These are phyloP conservation scores for Leccinellum luteum DNA, from an alignment of 768 basidiomycete species.

Conservation along the genomic window DNA sequence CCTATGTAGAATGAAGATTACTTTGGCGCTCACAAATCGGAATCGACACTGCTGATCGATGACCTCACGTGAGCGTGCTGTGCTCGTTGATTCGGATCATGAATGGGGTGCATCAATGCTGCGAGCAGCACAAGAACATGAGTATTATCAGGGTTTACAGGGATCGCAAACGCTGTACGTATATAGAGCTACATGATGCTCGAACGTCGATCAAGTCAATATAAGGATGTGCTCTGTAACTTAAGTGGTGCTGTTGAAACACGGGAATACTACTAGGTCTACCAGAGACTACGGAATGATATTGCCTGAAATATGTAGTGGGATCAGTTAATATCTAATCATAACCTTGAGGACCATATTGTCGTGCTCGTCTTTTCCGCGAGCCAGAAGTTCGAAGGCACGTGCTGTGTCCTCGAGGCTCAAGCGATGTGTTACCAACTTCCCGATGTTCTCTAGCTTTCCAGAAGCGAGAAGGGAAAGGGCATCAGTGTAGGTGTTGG, in stretches of 20 bases:
- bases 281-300: constrained; percentile 4
- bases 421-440: constrained; percentile 80
- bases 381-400: constrained; percentile 80
- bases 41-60: constrained; percentile 4
- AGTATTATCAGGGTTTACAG: constrained; percentile 6
- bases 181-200: constrained; percentile 26
- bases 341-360: constrained; percentile 89
- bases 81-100: not conserved
- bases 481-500: constrained; percentile 88
- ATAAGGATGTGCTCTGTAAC: constrained; percentile 13
- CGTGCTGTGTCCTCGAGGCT: constrained; percentile 57
- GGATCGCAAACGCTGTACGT: constrained; percentile 6
- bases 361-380: constrained; percentile 77
- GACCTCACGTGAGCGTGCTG: constrained; percentile 6
- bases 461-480: constrained; percentile 69
- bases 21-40: not conserved
- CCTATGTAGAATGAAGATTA: constrained; percentile 6
- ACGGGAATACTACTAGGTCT: constrained; percentile 7
- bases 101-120: not conserved
- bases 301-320: not conserved
- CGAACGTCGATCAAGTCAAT: constrained; percentile 7
- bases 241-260: constrained; percentile 8
- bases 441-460: constrained; percentile 58
- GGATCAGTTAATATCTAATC: constrained; percentile 60
- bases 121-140: not conserved